Evolutionary conservation across 768 basidiomycete genomes (phyloP).

Genomic region (Chalciporus chontae): DNA sequence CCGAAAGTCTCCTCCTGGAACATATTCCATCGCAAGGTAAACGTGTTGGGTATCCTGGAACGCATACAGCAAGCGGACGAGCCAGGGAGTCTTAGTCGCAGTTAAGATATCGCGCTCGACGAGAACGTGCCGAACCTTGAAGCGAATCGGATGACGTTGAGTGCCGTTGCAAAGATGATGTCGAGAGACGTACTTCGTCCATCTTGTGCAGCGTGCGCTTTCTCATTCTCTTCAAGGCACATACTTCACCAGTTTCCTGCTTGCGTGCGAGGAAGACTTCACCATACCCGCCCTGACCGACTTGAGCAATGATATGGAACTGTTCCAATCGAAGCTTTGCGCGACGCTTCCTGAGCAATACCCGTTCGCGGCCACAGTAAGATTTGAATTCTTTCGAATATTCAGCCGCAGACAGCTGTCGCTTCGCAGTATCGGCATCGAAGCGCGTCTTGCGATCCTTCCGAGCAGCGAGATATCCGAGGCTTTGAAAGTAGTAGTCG

Average conservation of each 20-base stretch:
- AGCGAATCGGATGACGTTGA: not conserved
- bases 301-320: conserved; percentile 98
- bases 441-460: conserved; percentile 83
- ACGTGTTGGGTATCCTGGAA: conserved; percentile 92
- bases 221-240: conserved; percentile 96
- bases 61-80: conserved; percentile 91
- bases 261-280: conserved; percentile 96
- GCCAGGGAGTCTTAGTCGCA: conserved; percentile 96
- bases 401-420: conserved; percentile 52
- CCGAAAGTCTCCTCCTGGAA: conserved; percentile 97
- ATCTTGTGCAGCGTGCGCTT: conserved; percentile 95
- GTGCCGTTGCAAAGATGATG: not conserved
- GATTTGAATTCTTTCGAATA: conserved; percentile 83
- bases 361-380: conserved; percentile 92
- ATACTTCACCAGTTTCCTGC: conserved; percentile 93
- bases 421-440: conserved; percentile 73
- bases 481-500: conserved; percentile 95
- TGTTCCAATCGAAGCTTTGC: conserved; percentile 91
- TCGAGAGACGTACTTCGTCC: conserved; percentile 71
- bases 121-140: conserved; percentile 91
- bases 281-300: conserved; percentile 98
- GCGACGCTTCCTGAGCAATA: conserved; percentile 85
- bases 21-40: conserved; percentile 99
- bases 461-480: conserved; percentile 84
- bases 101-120: conserved; percentile 98